Evolutionary conservation across 345 rosid species (phyloP), one percentile per base, ranked within the genome.

Genomic region (Nephelium lappaceum): DNA sequence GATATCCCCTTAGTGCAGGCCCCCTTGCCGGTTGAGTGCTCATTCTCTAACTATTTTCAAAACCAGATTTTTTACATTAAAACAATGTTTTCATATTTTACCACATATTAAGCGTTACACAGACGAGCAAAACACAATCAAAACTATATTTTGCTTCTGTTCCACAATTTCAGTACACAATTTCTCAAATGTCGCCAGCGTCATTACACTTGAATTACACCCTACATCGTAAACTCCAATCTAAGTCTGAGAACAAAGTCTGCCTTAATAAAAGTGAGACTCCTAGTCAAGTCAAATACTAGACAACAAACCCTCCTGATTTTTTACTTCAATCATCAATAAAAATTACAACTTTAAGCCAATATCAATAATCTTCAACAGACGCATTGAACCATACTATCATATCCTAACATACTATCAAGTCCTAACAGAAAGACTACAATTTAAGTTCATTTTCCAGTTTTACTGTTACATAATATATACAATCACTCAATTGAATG

Each of bases 1-100:
- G 77, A 75, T 82, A 86, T 60, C 88, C 92, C 74, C 89, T 86
- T 43, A 87, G 38, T 36, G 86, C 75, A 78, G 86, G 77, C 25
- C 72, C 78, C 78, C 85, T 89, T 8, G 23, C 57, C 23, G 82
- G 83, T 69, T 76, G 86, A 70, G 83, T 65, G 83, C 89, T 88
- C 94, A 91, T 91, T 70, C 27, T 85, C 62, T 36, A 47, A 43
- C 23, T 53, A 71, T 67, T 68, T 62, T 64, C 43, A 6, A 25
- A 67, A 14, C 68, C 72, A 55, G 53, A 23, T 8, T 23, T 58
- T 49, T 41, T 24, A 55, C 6, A 53, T 15, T 18, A 64, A 16
- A 64, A 62, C 11, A 10, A 3, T 5, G 11, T 16, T n/a, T 41
- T 43, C 51, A 15, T 66, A 36, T 31, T 38, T 9, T 36, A 36